Evolutionary conservation across 441 rosid species (phyloP).

Genomic region (Pelargonium myrrhifolium): DNA sequence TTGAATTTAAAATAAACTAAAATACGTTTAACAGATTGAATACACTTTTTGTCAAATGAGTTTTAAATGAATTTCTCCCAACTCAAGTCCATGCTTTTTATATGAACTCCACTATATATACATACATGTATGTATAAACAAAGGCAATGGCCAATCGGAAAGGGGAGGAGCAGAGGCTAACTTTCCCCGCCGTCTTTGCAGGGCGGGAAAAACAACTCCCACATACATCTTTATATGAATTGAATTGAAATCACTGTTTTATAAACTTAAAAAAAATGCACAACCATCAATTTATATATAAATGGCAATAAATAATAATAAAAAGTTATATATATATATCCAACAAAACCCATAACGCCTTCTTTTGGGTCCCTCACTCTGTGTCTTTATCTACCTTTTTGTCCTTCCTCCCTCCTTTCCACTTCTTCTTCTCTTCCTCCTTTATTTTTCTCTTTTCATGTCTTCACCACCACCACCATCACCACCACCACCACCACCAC

Average conservation of each 20-base stretch:
- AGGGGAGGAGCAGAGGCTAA: background rate
- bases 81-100: too few relatives aligned
- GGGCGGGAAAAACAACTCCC: constrained; percentile 19
- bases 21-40: too few relatives aligned
- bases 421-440: constrained; percentile 20
- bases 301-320: too few relatives aligned
- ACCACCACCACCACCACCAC: constrained; percentile 29
- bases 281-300: background rate
- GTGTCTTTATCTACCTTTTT: constrained; percentile 74
- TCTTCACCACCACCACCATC: constrained; percentile 22
- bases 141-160: constrained; percentile 19
- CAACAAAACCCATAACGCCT: constrained; percentile 17
- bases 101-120: too few relatives aligned
- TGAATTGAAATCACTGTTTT: too few relatives aligned
- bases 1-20: too few relatives aligned
- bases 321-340: constrained; percentile 8
- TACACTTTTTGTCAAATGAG: too few relatives aligned
- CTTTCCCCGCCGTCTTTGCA: constrained; percentile 39
- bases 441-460: constrained; percentile 25
- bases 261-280: background rate
- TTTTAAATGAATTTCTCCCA: too few relatives aligned
- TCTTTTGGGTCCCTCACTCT: constrained; percentile 49
- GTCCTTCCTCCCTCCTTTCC: constrained; percentile 34
- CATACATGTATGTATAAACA: too few relatives aligned
- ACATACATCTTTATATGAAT: background rate